Conservation (phyloP, 768 basidiomycete species). For the Mycena chlorophos region DNA sequence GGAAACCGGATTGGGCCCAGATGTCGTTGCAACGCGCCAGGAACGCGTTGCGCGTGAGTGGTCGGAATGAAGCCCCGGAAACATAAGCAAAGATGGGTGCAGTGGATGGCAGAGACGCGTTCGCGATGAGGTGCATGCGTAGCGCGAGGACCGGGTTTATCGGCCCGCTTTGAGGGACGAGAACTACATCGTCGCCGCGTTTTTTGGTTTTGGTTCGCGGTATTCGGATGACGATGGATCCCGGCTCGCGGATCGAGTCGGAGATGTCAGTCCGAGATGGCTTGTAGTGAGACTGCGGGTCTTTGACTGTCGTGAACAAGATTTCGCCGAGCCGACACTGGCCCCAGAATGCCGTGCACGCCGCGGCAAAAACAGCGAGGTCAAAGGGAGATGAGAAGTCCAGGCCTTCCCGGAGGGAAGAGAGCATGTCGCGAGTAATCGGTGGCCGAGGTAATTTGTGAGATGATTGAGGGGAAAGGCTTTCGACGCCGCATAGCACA, state of each 20-base stretch:
- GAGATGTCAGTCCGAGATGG: slow-evolving; percentile 7
- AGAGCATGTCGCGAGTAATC: background rate
- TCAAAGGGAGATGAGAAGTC: background rate
- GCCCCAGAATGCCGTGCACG: slow-evolving; percentile 31
- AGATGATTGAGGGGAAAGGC: slow-evolving; percentile 23
- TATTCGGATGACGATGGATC: slow-evolving; percentile 24
- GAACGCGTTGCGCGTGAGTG: background rate
- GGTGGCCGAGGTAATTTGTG: background rate
- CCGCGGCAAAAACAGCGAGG: slow-evolving; percentile 25
- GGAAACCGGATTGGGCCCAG: slow-evolving; percentile 9
- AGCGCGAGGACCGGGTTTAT: slow-evolving; percentile 3
- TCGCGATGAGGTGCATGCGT: background rate
- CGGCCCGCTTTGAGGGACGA: background rate
- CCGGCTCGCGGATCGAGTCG: background rate
- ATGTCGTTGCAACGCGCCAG: slow-evolving; percentile 17
- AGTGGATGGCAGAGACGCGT: background rate
- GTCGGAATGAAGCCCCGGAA: background rate
- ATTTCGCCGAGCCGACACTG: slow-evolving; percentile 35
- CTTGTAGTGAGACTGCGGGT: background rate
- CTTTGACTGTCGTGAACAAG: slow-evolving; percentile 10
- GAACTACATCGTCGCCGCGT: slow-evolving; percentile 6
- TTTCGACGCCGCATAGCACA: slow-evolving; percentile 3
- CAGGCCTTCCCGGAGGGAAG: background rate
- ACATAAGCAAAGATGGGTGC: background rate
- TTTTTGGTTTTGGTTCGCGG: slow-evolving; percentile 12